Evolutionary conservation across 257 asterid genomes (phyloP), one percentile per base, ranked within the genome.

Genomic region (Lantana camara): DNA sequence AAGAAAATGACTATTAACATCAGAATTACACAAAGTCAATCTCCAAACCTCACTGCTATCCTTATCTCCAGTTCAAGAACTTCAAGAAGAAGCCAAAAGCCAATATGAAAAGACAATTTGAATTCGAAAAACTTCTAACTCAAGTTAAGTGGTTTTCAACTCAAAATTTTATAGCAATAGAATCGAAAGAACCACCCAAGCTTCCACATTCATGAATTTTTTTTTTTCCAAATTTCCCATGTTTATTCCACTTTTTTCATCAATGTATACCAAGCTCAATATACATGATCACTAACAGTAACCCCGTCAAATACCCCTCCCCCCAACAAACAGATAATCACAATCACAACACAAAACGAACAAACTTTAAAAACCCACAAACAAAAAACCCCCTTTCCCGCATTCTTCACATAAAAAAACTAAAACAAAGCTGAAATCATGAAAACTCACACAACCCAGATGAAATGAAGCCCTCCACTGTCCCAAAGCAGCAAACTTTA

Each of bases 371-470:
- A 67, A 57, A 34, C 51, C 35, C 35, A 29, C 57, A 15, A 65
- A 35, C 13, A 21, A 5, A 9, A 42, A 64, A 59, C 59, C 63
- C 83, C 79, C 61, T 74, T 38, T 54, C 1, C n/a, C n/a, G 38
- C 57, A 52, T 49, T 61, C 49, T 67, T 57, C 67, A 62, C 50
- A 22, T 13, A 56, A 73, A n/a, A 60, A 32, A 23, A 53, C 30
- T n/a, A 55, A 74, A 71, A 44, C 54, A 54, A 63, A 29, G 64
- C n/a, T 11, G 24, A 72, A 79, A 69, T 47, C 74, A 78, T 74
- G 75, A 70, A 75, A 82, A 79, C 81, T 76, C 67, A 84, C 86
- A 57, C 60, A 68, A 38, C 75, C 81, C 86, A 75, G 64, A 23
- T 69, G 68, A 48, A 53, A 68, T 55, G 11, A 20, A 62, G 67